These are phyloP conservation scores for Aspergillus sp. DNA, from an alignment of 2,329 filamentous ascomycete species.

Conservation along the genomic window DNA sequence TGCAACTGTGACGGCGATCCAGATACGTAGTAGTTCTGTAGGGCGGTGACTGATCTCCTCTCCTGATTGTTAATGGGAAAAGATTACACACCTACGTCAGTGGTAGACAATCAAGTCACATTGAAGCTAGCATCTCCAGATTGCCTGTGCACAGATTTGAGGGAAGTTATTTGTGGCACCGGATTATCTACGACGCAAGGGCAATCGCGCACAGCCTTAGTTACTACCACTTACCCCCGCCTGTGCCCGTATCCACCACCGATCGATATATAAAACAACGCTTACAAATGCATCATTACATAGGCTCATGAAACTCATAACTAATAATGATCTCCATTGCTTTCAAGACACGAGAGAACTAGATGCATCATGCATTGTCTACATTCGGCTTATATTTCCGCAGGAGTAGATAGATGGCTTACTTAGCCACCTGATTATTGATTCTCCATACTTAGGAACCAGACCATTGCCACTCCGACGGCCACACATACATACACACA, in stretches of 20 bases:
- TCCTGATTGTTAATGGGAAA: too few relatives aligned
- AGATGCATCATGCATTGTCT: not conserved
- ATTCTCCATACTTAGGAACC: too few relatives aligned
- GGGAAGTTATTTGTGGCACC: not conserved
- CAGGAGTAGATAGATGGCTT: not conserved
- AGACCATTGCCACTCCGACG: too few relatives aligned
- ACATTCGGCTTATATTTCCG: not conserved
- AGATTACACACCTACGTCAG: not conserved
- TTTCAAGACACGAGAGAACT: not conserved
- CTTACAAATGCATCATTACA: not conserved
- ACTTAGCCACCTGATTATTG: too few relatives aligned
- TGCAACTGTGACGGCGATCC: not conserved
- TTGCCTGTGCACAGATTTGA: not conserved
- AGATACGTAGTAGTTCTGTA: not conserved
- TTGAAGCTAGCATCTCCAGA: not conserved
- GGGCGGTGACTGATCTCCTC: not conserved
- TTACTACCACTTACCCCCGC: not conserved
- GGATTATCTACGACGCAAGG: slow-evolving; percentile 8
- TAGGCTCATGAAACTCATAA: not conserved
- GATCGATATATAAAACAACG: not conserved
- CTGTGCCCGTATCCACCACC: not conserved
- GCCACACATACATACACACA: too few relatives aligned
- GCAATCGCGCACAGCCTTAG: not conserved
- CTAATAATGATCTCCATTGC: not conserved
- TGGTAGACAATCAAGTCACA: not conserved